Evolutionary conservation across 2,329 filamentous ascomycete species (phyloP), one percentile per base, ranked within the genome.

Genomic region (Fusarium pseudocircinatum): DNA sequence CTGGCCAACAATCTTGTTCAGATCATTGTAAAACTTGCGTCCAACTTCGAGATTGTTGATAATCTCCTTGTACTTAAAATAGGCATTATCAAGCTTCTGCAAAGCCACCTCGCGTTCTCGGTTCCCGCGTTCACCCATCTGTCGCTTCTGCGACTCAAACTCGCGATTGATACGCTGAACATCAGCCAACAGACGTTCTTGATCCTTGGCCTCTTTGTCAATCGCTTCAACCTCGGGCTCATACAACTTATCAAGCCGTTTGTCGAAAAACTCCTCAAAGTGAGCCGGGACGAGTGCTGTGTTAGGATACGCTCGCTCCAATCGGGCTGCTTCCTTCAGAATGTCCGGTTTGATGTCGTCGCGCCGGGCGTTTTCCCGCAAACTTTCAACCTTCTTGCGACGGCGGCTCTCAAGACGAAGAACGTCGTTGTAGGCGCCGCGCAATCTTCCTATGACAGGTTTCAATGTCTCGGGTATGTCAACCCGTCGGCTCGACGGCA

Each of bases 31-130:
- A 80, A 99, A 99, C 81, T 96, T 98, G 60, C 96, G 88, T 2
- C 94, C 96, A 0, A 93, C 94, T 74, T 98, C 96, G 6, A 98
- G 87, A 79, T 98, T 97, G 73, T 90, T 94, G 64, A 97, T 91
- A 63, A 98, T 94, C 81, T 99, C 96, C 83, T 97, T 97, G 85
- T 98, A 98, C 83, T 96, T 97, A 82, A 95, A 91, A 80, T 97
- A 98, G 2, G 94, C 96, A 72, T 93, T 95, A 81, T 98, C 96
- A 15, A 99, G 86, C 70, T 89, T 91, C 82, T 99, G 96, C 54
- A 99, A 84, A 0, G 94, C 95, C 75, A 93, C 89, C 80, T 98
- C 96, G 20, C 96, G 90, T 79, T 97, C 95, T 68, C 83, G 82
- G 73, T 94, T 85, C 50, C 88, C 88, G 22, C 85, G 84, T 39